A percentile compares a stretch with the other conserved stretches of the same genome.
These are phyloP conservation scores for Lycium ferocissimum DNA, from an alignment of 257 asterid genomes.

Conservation along the genomic window DNA sequence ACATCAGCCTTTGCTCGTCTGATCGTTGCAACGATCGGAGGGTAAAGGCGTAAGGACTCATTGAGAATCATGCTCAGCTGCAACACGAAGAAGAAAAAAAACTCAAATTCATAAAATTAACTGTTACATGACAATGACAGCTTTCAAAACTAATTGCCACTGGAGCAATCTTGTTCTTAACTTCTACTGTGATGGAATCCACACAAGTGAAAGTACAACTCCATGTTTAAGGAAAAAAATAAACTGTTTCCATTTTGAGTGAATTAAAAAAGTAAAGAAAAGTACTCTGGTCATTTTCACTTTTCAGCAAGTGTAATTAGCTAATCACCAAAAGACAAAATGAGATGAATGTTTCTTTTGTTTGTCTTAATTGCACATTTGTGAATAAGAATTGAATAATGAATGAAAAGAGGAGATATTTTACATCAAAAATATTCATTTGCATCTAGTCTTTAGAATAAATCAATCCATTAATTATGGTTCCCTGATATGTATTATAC, in stretches of 20 bases:
- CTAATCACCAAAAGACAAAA: slow-evolving; percentile 20
- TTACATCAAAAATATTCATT: no score
- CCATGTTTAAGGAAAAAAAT: neutral
- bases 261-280: neutral
- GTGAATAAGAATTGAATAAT: neutral
- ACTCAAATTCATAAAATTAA: neutral
- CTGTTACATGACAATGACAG: slow-evolving; percentile 13
- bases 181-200: slow-evolving; percentile 17
- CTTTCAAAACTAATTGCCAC: slow-evolving; percentile 7
- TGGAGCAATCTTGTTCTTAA: neutral
- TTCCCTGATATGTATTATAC: no score
- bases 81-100: neutral
- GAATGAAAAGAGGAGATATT: neutral
- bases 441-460: no score
- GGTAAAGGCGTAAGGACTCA: slow-evolving; percentile 52
- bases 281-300: neutral
- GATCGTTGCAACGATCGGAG: slow-evolving; percentile 56
- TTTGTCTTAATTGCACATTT: neutral
- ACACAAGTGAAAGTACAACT: neutral
- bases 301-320: neutral
- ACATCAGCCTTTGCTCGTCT: slow-evolving; percentile 51
- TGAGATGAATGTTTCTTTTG: neutral
- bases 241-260: neutral
- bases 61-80: slow-evolving; percentile 56
- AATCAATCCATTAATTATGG: no score